These are phyloP conservation scores for Sporothrix pallida DNA, from an alignment of 2,329 filamentous ascomycete species.

Conservation along the genomic window DNA sequence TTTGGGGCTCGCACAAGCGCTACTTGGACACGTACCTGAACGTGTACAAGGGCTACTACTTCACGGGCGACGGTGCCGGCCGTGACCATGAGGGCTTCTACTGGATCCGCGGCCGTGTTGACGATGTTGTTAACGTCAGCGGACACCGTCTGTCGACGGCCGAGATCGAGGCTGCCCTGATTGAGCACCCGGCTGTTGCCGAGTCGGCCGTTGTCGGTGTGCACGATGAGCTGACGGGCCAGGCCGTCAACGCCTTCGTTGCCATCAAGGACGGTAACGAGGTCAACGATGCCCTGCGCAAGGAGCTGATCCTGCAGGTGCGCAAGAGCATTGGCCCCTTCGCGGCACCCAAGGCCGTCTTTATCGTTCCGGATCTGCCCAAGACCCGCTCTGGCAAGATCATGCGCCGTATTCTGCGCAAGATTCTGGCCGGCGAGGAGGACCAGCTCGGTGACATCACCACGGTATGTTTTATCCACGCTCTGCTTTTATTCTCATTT, in stretches of 20 bases:
- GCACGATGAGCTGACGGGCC: constrained; percentile 89
- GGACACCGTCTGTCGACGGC: constrained; percentile 95
- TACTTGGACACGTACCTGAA: constrained; percentile 99
- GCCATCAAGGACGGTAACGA: constrained; percentile 86
- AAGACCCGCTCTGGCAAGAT: constrained; percentile 99
- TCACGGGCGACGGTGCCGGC: constrained; percentile 91
- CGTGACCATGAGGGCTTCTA: constrained; percentile 98
- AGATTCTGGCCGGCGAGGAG: constrained; percentile 96
- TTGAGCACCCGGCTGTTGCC: constrained; percentile 87
- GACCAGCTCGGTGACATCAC: constrained; percentile 93
- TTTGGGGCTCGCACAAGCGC: constrained; percentile 96
- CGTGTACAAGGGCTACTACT: constrained; percentile 98
- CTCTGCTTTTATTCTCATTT: background rate
- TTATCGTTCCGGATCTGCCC: constrained; percentile 88
- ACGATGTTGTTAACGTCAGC: constrained; percentile 97
- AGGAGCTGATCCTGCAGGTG: constrained; percentile 92
- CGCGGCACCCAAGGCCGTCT: constrained; percentile 92
- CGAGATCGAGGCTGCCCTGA: constrained; percentile 94
- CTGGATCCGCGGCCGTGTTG: constrained; percentile 98
- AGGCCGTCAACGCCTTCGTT: constrained; percentile 97
- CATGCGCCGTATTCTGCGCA: constrained; percentile 94
- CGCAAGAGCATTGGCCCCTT: constrained; percentile 98
- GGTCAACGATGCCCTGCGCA: constrained; percentile 78
- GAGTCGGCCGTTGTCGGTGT: constrained; percentile 96
- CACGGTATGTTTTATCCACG: constrained; percentile 69